These are phyloP conservation scores for Fusarium odoratissimum DNA, from an alignment of 2,329 filamentous ascomycete species.

Conservation along the genomic window DNA sequence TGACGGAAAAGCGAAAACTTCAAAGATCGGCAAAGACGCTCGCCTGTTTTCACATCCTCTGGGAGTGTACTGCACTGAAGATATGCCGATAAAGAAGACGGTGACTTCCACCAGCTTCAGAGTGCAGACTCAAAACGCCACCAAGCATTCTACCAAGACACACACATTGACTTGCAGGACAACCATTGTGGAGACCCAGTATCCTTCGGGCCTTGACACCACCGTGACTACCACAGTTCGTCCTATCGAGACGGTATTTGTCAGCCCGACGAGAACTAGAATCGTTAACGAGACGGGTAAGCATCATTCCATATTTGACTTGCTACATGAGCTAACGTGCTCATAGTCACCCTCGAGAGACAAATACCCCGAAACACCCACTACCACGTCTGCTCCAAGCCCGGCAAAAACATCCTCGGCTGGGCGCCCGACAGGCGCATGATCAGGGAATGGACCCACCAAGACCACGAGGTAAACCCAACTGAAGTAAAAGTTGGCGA, in stretches of 20 bases:
- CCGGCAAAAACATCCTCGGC: too few relatives aligned
- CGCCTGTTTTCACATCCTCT: neutral
- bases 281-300: rapidly evolving
- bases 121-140: rapidly evolving
- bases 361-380: neutral
- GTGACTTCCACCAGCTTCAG: neutral
- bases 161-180: rapidly evolving
- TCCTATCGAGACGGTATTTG: rapidly evolving
- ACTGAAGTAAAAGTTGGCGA: rapidly evolving
- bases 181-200: neutral
- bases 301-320: rapidly evolving
- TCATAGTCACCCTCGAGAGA: rapidly evolving
- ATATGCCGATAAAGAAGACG: neutral
- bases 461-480: neutral
- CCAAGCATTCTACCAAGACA: rapidly evolving
- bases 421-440: neutral
- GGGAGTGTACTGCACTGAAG: neutral
- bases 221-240: neutral
- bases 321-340: rapidly evolving
- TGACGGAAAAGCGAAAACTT: rapidly evolving
- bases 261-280: neutral
- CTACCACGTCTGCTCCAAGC: neutral
- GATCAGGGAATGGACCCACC: neutral
- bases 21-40: neutral
- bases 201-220: rapidly evolving